Evolutionary conservation across 73 alveolate genomes (phyloP).

Genomic region (Stentor roeselii): DNA sequence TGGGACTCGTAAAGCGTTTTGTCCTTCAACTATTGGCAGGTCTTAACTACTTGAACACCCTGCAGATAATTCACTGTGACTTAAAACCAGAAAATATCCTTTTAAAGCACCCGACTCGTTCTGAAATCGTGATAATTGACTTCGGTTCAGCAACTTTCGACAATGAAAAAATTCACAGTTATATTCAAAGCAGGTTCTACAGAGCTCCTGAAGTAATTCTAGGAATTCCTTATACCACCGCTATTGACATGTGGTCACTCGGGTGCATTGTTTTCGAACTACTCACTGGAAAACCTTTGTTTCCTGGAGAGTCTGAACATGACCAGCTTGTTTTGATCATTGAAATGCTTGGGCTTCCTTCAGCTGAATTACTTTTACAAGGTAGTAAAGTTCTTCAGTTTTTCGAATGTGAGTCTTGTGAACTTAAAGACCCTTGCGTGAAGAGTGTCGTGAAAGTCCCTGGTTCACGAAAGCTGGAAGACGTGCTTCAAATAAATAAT

Average conservation of each 20-base stretch:
- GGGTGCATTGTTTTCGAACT: conserved; percentile 92
- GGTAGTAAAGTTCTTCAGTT: not conserved
- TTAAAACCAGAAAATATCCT: conserved; percentile 17
- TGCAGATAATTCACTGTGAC: conserved; percentile 10
- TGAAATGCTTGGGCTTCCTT: conserved; percentile 81
- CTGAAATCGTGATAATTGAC: conserved; percentile 72
- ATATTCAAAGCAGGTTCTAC: conserved; percentile 85
- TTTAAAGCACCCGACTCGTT: not conserved
- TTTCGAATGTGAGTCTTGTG: not conserved
- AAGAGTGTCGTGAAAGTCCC: not conserved
- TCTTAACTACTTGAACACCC: not conserved
- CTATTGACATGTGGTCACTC: conserved; percentile 96
- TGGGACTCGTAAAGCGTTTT: not conserved
- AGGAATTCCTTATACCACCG: conserved; percentile 81
- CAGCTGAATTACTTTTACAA: conserved; percentile 12
- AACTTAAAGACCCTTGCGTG: conserved; percentile 6
- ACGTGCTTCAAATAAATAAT: not conserved
- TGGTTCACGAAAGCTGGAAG: not conserved
- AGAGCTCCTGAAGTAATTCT: conserved; percentile 96
- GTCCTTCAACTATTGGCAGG: not conserved
- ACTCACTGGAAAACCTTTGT: conserved; percentile 78
- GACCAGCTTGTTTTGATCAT: conserved; percentile 75
- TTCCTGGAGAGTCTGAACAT: conserved; percentile 87
- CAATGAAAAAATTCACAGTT: conserved; percentile 62
- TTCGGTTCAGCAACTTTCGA: conserved; percentile 82